Evolutionary conservation across 495 filamentous ascomycete genomes (phyloP), one percentile per base, ranked within the genome.

Genomic region (Aspergillus heteromorphus): DNA sequence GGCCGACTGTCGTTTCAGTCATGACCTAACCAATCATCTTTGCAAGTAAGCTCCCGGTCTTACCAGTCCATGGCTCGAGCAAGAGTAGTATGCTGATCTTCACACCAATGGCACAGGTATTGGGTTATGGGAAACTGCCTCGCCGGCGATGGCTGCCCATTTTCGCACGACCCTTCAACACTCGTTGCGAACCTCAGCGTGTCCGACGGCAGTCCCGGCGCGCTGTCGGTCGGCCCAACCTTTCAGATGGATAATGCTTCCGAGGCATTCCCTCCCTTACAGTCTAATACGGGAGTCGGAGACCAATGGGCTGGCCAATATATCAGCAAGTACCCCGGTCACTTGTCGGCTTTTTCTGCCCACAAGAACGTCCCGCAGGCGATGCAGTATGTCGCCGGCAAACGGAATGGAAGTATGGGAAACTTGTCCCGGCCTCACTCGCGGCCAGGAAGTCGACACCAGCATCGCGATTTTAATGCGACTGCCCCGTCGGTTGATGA

Each of bases 51-150:
- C 87, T 25, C 43, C 14, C 13, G 14, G 7, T 11, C 8, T n/a
- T 36, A 1, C 7, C 29, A 16, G 6, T 2, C 25, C 18, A 14
- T 25, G 27, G 20, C 30, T 29, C 6, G 14, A 27, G 51, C 58
- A 56, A 63, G 40, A 31, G 11, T 16, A 11, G 11, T 11, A 23
- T 56, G 29, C 51, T 49, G 50, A 49, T 52, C 2, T n/a, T 8
- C 6, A 41, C 20, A 48, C 51, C 40, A 59, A 71, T 40, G 60
- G 55, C 21, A 31, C 60, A 95, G 90, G 68, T 97, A 97, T 63
- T 99, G 92, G 91, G 80, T 97, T 36, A 91, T 88, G 77, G 95
- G 95, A 9, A 96, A 92, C 61, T 99, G 95, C 66, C 80, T 99
- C 40, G 95, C 95, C 23, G 93, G 93, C 38, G 85, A 90, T 53